Evolutionary conservation across 2,329 filamentous ascomycete genomes (phyloP), one percentile per base, ranked within the genome.

Genomic region (Fusarium subglutinans): DNA sequence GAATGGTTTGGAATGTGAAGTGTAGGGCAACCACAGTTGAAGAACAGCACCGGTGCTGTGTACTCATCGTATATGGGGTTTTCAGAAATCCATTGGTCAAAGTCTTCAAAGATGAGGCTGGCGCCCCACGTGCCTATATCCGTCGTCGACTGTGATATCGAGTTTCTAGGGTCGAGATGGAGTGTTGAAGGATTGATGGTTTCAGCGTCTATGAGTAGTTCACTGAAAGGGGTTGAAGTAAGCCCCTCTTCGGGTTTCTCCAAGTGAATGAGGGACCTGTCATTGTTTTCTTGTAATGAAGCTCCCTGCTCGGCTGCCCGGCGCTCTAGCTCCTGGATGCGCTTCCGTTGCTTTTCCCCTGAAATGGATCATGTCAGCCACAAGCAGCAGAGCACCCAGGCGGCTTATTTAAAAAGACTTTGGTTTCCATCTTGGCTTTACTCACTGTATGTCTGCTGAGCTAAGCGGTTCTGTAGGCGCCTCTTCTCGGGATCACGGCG

Each of bases 401-500:
- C 50, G 37, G 43, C 43, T 30, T 62, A 45, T 56, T 74, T 41
- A 62, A 64, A 26, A 24, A 18, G 17, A 15, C 26, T 10, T 6
- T 20, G 18, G 9, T 15, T 35, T 26, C n/a, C 20, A 11, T 8
- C 17, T 22, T 59, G 11, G 7, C 4, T 17, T 33, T 22, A 82
- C 84, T 80, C 71, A 86, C 86, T 83, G 62, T 80, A 83, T 11
- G 84, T 82, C 75, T 95, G 91, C 83, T 95, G 79, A 8, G 79
- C 78, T 54, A 73, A 60, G 22, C 77, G 79, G 35, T 80, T 80
- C 57, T 80, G 79, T 56, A 75, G 37, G 5, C 77, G 72, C 54
- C 79, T 66, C 41, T 78, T 79, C 45, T 75, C 79, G 6, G 76
- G 77, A 50, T 78, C 75, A 18, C 76, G 76, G 22, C 76, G 73